These are phyloP conservation scores for Fomitopsis serialis DNA, from an alignment of 768 basidiomycete species.

Conservation along the genomic window DNA sequence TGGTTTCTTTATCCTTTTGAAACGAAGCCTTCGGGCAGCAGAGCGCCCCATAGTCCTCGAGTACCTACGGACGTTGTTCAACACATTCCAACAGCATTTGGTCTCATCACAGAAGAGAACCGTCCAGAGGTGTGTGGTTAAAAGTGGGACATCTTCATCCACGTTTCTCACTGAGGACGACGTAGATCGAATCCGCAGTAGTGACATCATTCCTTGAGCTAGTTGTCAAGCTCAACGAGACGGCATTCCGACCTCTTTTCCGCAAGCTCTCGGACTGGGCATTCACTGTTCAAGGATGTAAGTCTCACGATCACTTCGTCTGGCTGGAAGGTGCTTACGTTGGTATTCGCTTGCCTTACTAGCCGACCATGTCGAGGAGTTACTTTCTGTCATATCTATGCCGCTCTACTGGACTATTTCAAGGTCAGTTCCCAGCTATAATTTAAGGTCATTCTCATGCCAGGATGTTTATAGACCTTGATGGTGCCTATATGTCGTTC, in stretches of 20 bases:
- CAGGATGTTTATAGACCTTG: constrained; percentile 45
- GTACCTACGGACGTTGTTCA: constrained; percentile 63
- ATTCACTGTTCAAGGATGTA: constrained; percentile 53
- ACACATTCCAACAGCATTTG: constrained; percentile 78
- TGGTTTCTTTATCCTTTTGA: constrained; percentile 66
- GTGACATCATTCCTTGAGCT: constrained; percentile 82
- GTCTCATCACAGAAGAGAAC: constrained; percentile 27
- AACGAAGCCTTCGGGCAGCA: constrained; percentile 58
- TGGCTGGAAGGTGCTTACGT: too few species aligned
- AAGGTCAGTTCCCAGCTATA: constrained; percentile 45
- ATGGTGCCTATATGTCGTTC: constrained; percentile 92
- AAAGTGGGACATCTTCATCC: background rate
- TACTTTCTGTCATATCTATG: constrained; percentile 73
- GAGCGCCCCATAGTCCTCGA: constrained; percentile 60
- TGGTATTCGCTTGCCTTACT: too few species aligned
- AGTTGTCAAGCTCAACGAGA: constrained; percentile 90
- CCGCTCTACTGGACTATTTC: constrained; percentile 77
- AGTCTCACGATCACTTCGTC: too few species aligned
- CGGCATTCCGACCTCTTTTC: constrained; percentile 87
- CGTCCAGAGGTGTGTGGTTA: background rate
- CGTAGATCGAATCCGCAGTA: constrained; percentile 46
- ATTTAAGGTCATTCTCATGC: background rate
- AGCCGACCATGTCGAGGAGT: constrained; percentile 37
- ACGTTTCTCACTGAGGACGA: background rate
- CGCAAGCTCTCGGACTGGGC: constrained; percentile 94